These are phyloP conservation scores for Seminavis robusta DNA, from an alignment of 108 stramenopile species.

Conservation along the genomic window DNA sequence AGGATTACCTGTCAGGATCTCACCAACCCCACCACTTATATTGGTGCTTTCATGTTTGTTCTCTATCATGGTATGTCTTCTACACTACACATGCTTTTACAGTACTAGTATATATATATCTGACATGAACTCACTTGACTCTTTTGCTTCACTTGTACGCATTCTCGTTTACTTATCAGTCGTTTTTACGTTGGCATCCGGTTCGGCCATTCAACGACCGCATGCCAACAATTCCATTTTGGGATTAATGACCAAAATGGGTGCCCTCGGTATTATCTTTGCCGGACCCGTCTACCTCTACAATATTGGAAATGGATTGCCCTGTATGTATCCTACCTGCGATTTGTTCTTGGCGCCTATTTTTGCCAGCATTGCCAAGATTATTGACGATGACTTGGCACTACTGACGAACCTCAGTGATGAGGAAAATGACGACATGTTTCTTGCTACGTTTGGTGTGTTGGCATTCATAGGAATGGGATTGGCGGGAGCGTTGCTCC, in stretches of 20 bases:
- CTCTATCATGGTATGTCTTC: too few species aligned
- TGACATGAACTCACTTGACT: too few species aligned
- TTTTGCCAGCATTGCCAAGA: constrained; percentile 53
- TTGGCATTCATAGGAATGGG: constrained; percentile 43
- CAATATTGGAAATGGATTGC: constrained; percentile 21
- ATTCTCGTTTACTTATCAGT: constrained; percentile 52
- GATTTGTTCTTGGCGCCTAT: constrained; percentile 80
- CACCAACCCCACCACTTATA: constrained; percentile 25
- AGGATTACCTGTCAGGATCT: too few species aligned
- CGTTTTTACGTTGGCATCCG: constrained; percentile 69
- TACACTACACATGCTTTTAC: too few species aligned
- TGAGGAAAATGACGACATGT: constrained; percentile 45
- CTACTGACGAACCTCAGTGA: constrained; percentile 9
- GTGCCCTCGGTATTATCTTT: constrained; percentile 30
- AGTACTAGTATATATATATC: too few species aligned
- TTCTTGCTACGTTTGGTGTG: constrained; percentile 61
- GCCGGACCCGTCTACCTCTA: constrained; percentile 21
- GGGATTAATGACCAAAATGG: constrained; percentile 39
- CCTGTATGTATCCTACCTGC: constrained; percentile 37
- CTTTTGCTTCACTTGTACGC: too few species aligned
- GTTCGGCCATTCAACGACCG: constrained; percentile 59
- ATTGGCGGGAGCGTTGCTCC: constrained; percentile 30
- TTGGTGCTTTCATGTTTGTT: constrained; percentile 23
- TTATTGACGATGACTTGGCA: constrained; percentile 45
- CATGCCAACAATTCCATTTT: constrained; percentile 14